phyloP scores from a whole-genome alignment of 2,329 filamentous ascomycete genomes.

The Ilyonectria destructans region DNA sequence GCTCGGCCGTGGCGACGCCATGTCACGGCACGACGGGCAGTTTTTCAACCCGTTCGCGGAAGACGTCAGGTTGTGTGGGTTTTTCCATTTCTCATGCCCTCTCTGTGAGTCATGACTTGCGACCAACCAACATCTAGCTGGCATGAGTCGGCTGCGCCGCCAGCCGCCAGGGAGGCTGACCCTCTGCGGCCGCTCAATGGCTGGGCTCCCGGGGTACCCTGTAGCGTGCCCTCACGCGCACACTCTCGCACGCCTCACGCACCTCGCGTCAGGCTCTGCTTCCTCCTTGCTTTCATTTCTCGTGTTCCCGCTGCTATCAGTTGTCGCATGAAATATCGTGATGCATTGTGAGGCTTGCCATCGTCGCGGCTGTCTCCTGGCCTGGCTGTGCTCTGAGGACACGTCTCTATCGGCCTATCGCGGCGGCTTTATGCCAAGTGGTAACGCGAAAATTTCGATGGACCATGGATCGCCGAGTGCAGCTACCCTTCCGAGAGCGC shows the following conservation, averaged over 20 bases:
- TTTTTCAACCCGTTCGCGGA: constrained; percentile 36
- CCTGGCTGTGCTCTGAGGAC: constrained; percentile 35
- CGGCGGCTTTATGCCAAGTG: constrained; percentile 40
- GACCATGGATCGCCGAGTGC: constrained; percentile 50
- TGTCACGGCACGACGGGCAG: constrained; percentile 38
- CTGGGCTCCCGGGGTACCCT: constrained; percentile 46
- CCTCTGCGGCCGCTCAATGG: constrained; percentile 55
- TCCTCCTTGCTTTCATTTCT: not conserved
- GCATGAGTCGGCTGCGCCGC: constrained; percentile 42
- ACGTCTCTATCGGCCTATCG: constrained; percentile 38
- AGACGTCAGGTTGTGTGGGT: constrained; percentile 40
- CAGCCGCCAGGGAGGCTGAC: constrained; percentile 49
- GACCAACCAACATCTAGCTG: constrained; percentile 44
- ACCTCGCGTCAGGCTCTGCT: constrained; percentile 4
- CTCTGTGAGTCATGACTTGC: constrained; percentile 49
- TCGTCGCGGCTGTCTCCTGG: not conserved
- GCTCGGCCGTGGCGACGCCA: constrained; percentile 30
- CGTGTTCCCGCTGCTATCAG: constrained; percentile 10
- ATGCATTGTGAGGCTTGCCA: constrained; percentile 9
- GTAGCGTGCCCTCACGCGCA: constrained; percentile 35
- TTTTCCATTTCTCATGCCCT: constrained; percentile 44
- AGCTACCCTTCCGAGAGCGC: constrained; percentile 48
- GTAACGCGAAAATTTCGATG: constrained; percentile 53
- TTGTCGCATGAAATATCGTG: constrained; percentile 3
- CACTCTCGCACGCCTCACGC: constrained; percentile 15